These are phyloP conservation scores for Botrytis squamosa DNA, from an alignment of 2,329 filamentous ascomycete genomes.

Conservation along the genomic window DNA sequence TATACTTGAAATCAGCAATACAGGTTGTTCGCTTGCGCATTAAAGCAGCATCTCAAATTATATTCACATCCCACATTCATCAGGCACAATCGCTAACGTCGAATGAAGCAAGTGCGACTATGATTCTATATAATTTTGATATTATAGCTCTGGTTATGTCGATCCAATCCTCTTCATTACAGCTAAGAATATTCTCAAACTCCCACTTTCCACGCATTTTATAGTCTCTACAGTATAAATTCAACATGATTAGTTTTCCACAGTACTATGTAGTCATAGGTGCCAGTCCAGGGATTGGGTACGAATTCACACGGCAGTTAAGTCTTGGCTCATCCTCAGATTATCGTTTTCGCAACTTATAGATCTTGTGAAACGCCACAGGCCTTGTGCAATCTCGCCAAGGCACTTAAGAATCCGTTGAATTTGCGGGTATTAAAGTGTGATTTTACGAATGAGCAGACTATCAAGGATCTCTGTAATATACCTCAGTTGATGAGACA, in stretches of 20 bases:
- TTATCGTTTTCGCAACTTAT: slow-evolving; percentile 47
- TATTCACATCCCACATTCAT: not conserved
- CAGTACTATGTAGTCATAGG: slow-evolving; percentile 42
- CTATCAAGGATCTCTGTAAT: slow-evolving; percentile 49
- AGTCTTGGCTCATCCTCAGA: slow-evolving; percentile 42
- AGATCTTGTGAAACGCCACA: slow-evolving; percentile 33
- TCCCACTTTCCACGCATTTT: not conserved
- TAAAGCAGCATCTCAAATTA: not conserved
- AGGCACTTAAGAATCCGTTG: not conserved
- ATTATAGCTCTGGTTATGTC: not conserved
- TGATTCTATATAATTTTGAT: not conserved
- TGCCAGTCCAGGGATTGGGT: slow-evolving; percentile 49
- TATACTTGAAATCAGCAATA: not conserved
- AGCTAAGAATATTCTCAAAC: not conserved
- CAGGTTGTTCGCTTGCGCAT: not conserved
- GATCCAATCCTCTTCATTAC: not conserved
- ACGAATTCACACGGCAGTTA: slow-evolving; percentile 42
- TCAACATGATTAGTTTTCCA: not conserved
- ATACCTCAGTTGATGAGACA: slow-evolving; percentile 41
- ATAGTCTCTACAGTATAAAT: not conserved
- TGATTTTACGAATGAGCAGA: slow-evolving; percentile 53
- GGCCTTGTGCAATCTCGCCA: not conserved
- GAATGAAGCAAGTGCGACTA: not conserved
- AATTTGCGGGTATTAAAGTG: slow-evolving; percentile 41
- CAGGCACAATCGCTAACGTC: not conserved